Percentiles rank a stretch among this genome's conserved stretches.
Conservation (phyloP, 75 land plant genomes). For the Isoetes taiwanensis region DNA sequence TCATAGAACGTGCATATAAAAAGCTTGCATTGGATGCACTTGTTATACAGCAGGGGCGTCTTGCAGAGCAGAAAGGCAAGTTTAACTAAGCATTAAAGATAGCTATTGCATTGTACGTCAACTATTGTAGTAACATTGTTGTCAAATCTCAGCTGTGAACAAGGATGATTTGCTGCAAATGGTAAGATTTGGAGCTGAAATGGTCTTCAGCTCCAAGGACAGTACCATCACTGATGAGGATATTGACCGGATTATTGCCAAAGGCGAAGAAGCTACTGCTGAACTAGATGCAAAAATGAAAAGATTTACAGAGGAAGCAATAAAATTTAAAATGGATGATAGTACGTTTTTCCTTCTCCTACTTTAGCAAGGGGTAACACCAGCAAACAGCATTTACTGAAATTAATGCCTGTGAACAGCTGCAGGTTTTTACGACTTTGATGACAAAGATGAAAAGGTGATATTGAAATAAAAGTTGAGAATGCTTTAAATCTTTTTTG, state of each 20-base stretch:
- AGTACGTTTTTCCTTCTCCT: neutral
- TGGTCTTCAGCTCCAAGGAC: constrained; percentile 5
- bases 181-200: constrained; percentile 7
- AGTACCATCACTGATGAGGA: constrained; percentile 2
- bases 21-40: constrained; percentile 7
- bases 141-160: neutral
- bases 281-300: constrained; percentile 7
- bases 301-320: neutral
- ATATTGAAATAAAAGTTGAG: too few species aligned
- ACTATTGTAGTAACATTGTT: neutral
- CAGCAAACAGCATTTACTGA: too few species aligned
- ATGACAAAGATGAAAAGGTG: constrained; percentile 1
- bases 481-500: too few species aligned
- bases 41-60: constrained; percentile 1
- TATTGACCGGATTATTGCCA: constrained; percentile 5
- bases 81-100: neutral
- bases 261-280: constrained; percentile 7
- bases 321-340: constrained; percentile 7
- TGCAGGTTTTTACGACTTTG: constrained; percentile 4
- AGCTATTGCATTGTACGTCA: neutral
- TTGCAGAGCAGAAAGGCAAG: neutral
- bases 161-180: constrained; percentile 6
- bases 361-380: too few species aligned
- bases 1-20: constrained; percentile 1
- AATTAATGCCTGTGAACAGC: neutral